Evolutionary conservation across 2,329 filamentous ascomycete species (phyloP).

Genomic region (Aspergillus nomiae): DNA sequence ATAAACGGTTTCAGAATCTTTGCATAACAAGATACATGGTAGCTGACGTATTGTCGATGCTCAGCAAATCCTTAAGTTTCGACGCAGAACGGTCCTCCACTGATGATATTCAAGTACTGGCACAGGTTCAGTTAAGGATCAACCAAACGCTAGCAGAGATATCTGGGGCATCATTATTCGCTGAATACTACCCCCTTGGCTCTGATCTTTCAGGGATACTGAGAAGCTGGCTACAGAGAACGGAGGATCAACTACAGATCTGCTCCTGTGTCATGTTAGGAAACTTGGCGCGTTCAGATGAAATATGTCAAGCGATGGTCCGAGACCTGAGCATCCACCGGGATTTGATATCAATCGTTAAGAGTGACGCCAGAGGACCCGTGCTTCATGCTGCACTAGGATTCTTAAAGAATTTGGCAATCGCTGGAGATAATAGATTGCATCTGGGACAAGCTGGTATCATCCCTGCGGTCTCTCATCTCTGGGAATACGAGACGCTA

Average conservation of each 20-base stretch:
- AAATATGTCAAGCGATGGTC: constrained; percentile 45
- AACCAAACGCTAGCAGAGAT: constrained; percentile 46
- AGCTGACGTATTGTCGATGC: constrained; percentile 33
- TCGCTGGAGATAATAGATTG: constrained; percentile 44
- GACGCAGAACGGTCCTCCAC: constrained; percentile 26
- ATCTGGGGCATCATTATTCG: constrained; percentile 41
- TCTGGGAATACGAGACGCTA: constrained; percentile 46
- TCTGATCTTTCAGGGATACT: constrained; percentile 40
- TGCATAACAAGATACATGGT: constrained; percentile 38
- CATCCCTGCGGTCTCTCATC: constrained; percentile 39
- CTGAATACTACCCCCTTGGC: constrained; percentile 40
- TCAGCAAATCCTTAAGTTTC: constrained; percentile 34
- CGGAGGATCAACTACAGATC: constrained; percentile 47
- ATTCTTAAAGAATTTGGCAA: constrained; percentile 52
- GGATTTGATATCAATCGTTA: constrained; percentile 43
- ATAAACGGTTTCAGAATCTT: constrained; percentile 40
- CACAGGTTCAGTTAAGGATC: constrained; percentile 39
- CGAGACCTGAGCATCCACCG: constrained; percentile 41
- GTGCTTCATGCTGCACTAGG: constrained; percentile 49
- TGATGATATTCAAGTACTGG: constrained; percentile 38
- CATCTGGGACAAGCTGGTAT: constrained; percentile 42
- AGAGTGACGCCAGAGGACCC: constrained; percentile 39
- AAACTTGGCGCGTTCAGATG: constrained; percentile 49
- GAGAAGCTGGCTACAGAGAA: constrained; percentile 41
- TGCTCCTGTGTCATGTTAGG: constrained; percentile 52